These are phyloP conservation scores for Trichoderma harzianum DNA, from an alignment of 2,329 filamentous ascomycete genomes.

Conservation along the genomic window DNA sequence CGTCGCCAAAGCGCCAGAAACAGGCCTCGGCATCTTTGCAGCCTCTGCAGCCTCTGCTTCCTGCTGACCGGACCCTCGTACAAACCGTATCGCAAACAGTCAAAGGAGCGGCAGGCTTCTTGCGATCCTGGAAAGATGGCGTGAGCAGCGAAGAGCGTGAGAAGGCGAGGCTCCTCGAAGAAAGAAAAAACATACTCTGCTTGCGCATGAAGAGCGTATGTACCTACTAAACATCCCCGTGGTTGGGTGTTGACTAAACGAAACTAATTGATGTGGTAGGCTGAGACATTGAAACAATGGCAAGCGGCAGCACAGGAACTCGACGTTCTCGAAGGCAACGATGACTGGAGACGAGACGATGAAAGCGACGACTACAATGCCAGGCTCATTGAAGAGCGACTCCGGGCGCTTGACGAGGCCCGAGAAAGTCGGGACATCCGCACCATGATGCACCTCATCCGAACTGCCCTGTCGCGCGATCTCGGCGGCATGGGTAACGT, in stretches of 20 bases:
- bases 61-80: slow-evolving; percentile 20
- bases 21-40: slow-evolving; percentile 4
- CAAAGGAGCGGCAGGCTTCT: slow-evolving; percentile 39
- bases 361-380: slow-evolving; percentile 66
- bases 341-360: slow-evolving; percentile 72
- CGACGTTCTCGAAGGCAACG: slow-evolving; percentile 75
- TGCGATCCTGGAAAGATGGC: slow-evolving; percentile 52
- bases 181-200: slow-evolving; percentile 60
- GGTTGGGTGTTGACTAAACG: neutral
- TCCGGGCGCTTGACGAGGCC: slow-evolving; percentile 72
- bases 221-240: neutral
- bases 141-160: slow-evolving; percentile 49
- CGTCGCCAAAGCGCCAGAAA: slow-evolving; percentile 24
- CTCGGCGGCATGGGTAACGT: slow-evolving; percentile 83
- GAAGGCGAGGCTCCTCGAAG: slow-evolving; percentile 46
- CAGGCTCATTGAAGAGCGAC: slow-evolving; percentile 63
- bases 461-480: slow-evolving; percentile 75
- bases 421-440: slow-evolving; percentile 67
- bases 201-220: slow-evolving; percentile 64
- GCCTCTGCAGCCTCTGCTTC: neutral
- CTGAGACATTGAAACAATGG: slow-evolving; percentile 70
- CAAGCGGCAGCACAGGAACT: slow-evolving; percentile 70
- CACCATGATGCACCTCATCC: slow-evolving; percentile 75
- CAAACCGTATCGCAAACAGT: slow-evolving; percentile 33
- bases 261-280: slow-evolving; percentile 42